These are phyloP conservation scores for Ogataea hybrid DNA, from an alignment of 1,139 yeast species.

Conservation along the genomic window DNA sequence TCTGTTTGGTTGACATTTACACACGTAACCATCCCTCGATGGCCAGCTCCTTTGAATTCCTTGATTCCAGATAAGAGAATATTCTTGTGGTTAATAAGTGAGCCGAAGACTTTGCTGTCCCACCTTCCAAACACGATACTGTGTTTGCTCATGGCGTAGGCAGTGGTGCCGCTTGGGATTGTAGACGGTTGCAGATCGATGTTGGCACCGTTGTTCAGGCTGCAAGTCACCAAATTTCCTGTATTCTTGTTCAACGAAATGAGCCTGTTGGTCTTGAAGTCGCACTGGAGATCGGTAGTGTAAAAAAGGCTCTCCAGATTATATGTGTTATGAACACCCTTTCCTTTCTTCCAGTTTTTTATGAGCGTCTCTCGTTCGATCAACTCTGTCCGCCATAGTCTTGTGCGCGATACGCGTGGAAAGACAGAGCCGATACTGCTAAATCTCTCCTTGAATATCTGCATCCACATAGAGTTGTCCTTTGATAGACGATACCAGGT, in stretches of 20 bases:
- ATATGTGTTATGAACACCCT: conserved; percentile 34
- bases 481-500: conserved; percentile 50
- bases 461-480: conserved; percentile 62
- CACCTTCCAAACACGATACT: conserved; percentile 43
- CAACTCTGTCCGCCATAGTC: conserved; percentile 56
- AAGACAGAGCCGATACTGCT: conserved; percentile 40
- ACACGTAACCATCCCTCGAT: conserved; percentile 37
- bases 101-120: conserved; percentile 43
- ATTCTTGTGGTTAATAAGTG: conserved; percentile 36
- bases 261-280: conserved; percentile 40
- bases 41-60: conserved; percentile 31
- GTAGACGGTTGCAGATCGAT: conserved; percentile 19
- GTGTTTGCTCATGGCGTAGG: conserved; percentile 27
- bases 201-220: conserved; percentile 39
- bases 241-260: conserved; percentile 32
- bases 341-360: conserved; percentile 54
- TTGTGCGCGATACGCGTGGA: conserved; percentile 55
- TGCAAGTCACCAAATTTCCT: conserved; percentile 41
- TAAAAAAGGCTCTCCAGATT: conserved; percentile 24
- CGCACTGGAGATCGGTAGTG: conserved; percentile 34
- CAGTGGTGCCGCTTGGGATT: conserved; percentile 31
- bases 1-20: conserved; percentile 29
- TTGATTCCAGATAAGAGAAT: conserved; percentile 37
- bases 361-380: conserved; percentile 43
- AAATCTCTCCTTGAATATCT: conserved; percentile 48